Base-by-base conservation (phyloP, 2,329 filamentous ascomycete species). In the Colletotrichum lupini region DNA sequence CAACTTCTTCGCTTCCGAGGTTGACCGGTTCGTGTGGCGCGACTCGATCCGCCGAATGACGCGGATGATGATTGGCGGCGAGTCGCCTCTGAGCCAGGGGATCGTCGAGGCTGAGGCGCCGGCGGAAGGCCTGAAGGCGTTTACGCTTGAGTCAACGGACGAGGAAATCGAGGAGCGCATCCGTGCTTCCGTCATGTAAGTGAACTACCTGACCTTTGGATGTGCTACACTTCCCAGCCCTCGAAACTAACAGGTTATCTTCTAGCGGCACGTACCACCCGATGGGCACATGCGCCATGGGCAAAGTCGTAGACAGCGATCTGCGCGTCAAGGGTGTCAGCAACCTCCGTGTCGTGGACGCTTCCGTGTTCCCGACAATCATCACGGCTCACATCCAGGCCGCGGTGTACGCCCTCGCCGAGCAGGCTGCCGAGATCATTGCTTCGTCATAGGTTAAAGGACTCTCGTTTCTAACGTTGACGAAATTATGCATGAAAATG, bases 341-440 rank as follows among this genome's bases (percentile, higher is more conserved):
- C 1, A 78, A 78, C 12, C 76, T 85, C 8, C 80, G 82, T 3
- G 77, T 85, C 2, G 78, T 83, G 0, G 83, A 85, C 68, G 81
- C 82, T 6, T 83, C 80, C 11, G 78, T 84, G 8, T 79, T 84
- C 24, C 82, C 82, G 2, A 72, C 78, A 26, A 70, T 79, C 2
- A 78, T 82, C 14, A 68, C 75, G 1, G 72, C 61, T 8, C 90
- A 88, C 76, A 84, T 86, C 37, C 83, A 85, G 5, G 78, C 87
- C 1, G 84, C 88, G 1, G 86, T 86, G 0, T 90, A 89, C 77
- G 89, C 90, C 78, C 81, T 90, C 28, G 85, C 85, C 7, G 89
- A 91, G 81, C 91, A 91, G 81, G 89, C 89, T 3, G 88, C 88
- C 2, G 89, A 89, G 78, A 86, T 86, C 22, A 90, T 91, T 16